Conservation (phyloP, 768 basidiomycete genomes). For the Tricholoma sp. region DNA sequence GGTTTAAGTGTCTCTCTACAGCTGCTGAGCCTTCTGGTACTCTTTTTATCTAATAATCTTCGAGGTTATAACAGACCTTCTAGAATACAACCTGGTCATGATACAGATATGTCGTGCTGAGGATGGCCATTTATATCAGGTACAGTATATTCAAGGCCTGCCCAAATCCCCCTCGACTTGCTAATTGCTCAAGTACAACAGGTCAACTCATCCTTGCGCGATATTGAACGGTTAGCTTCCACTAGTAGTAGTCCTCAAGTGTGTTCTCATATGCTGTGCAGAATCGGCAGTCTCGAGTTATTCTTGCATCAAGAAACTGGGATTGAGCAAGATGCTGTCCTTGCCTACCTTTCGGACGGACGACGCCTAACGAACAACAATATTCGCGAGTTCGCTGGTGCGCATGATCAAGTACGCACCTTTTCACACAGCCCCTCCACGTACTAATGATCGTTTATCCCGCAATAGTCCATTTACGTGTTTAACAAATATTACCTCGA, state of each 20-base stretch:
- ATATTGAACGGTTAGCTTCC: slow-evolving; percentile 65
- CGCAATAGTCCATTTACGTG: slow-evolving; percentile 61
- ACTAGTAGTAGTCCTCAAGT: background rate
- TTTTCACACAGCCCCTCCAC: background rate
- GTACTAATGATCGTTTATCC: background rate
- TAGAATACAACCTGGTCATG: slow-evolving; percentile 29
- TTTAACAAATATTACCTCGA: slow-evolving; percentile 83
- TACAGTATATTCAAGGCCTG: slow-evolving; percentile 13
- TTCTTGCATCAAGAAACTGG: slow-evolving; percentile 72
- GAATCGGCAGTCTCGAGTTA: slow-evolving; percentile 61
- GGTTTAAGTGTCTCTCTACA: background rate
- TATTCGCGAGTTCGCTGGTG: slow-evolving; percentile 69
- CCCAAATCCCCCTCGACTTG: background rate
- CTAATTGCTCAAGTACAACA: slow-evolving; percentile 21
- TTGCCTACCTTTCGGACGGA: slow-evolving; percentile 81
- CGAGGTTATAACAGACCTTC: background rate
- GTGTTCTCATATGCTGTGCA: slow-evolving; percentile 21
- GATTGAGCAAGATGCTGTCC: slow-evolving; percentile 59
- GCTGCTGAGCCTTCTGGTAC: background rate
- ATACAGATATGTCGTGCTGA: slow-evolving; percentile 64
- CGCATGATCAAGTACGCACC: slow-evolving; percentile 61
- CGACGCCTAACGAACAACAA: slow-evolving; percentile 66
- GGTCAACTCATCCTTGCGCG: slow-evolving; percentile 65
- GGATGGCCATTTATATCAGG: slow-evolving; percentile 59
- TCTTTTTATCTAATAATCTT: background rate